These are phyloP conservation scores for Boletus reticuloceps DNA, from an alignment of 768 basidiomycete species.

Conservation along the genomic window DNA sequence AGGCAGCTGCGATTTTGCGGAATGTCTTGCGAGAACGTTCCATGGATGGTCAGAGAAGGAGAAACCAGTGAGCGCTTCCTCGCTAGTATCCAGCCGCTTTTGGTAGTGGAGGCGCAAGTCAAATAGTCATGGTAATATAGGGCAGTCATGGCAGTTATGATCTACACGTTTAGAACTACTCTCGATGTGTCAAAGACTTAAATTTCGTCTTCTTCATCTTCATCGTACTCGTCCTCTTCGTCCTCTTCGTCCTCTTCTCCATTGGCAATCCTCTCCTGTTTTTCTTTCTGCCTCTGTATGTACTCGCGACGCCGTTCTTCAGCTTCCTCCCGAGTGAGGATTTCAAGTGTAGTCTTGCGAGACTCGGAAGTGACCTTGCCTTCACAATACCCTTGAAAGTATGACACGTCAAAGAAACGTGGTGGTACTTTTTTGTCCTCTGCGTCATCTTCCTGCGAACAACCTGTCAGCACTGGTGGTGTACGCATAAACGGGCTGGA, in stretches of 20 bases:
- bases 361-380: conserved; percentile 22
- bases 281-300: conserved; percentile 5
- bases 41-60: background rate
- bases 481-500: background rate
- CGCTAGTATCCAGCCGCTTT: too few relatives aligned
- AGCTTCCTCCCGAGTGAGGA: conserved; percentile 22
- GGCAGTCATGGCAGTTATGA: too few relatives aligned
- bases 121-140: too few relatives aligned
- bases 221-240: conserved; percentile 3
- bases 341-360: conserved; percentile 19
- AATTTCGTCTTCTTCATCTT: background rate
- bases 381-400: conserved; percentile 25
- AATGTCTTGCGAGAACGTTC: conserved; percentile 4
- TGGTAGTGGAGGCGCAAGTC: too few relatives aligned
- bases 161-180: too few relatives aligned
- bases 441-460: conserved; percentile 19
- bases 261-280: conserved; percentile 4
- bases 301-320: conserved; percentile 3
- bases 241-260: conserved; percentile 8
- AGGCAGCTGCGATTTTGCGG: background rate
- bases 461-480: background rate
- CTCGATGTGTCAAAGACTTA: background rate
- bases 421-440: conserved; percentile 21
- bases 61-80: too few relatives aligned
- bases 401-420: conserved; percentile 18